Evolutionary conservation across 805 yeast species (phyloP).

Genomic region (Candida oleophila): DNA sequence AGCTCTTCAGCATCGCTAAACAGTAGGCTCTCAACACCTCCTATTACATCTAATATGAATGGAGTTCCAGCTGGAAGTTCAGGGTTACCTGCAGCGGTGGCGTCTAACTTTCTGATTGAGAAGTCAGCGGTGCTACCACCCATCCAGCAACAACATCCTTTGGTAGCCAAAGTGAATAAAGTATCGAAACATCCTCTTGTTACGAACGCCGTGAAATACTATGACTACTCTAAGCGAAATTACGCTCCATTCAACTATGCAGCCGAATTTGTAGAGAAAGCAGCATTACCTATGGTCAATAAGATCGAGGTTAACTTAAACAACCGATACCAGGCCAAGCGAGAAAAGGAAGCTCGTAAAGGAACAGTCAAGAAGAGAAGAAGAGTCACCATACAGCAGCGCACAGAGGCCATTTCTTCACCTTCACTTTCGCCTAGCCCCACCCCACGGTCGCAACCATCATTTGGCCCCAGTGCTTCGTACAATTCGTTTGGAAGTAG

Average conservation of each 20-base stretch:
- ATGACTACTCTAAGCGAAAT: slow-evolving; percentile 45
- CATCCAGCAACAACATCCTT: slow-evolving; percentile 30
- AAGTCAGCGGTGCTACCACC: neutral
- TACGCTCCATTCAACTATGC: slow-evolving; percentile 56
- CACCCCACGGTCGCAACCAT: neutral
- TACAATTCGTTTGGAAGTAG: slow-evolving; percentile 5
- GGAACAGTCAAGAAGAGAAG: slow-evolving; percentile 3
- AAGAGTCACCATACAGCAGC: neutral
- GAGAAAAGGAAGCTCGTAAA: slow-evolving; percentile 11
- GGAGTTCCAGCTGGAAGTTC: slow-evolving; percentile 3
- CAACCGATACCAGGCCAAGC: slow-evolving; percentile 33
- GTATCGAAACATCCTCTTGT: slow-evolving; percentile 43
- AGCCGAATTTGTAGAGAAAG: slow-evolving; percentile 58
- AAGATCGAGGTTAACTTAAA: slow-evolving; percentile 47
- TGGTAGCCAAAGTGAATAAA: slow-evolving; percentile 35
- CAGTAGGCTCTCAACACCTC: slow-evolving; percentile 2
- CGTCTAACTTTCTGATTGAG: slow-evolving; percentile 5
- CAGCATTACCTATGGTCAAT: slow-evolving; percentile 53
- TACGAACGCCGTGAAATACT: slow-evolving; percentile 48
- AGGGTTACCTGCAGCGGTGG: neutral
- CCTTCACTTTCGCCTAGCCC: neutral
- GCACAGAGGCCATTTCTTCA: neutral
- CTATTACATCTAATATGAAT: slow-evolving; percentile 3
- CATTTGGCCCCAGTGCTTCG: neutral
- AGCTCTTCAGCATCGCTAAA: slow-evolving; percentile 5